phyloP scores from a whole-genome alignment of 2,329 filamentous ascomycete species.

The Pyrenophora graminea region DNA sequence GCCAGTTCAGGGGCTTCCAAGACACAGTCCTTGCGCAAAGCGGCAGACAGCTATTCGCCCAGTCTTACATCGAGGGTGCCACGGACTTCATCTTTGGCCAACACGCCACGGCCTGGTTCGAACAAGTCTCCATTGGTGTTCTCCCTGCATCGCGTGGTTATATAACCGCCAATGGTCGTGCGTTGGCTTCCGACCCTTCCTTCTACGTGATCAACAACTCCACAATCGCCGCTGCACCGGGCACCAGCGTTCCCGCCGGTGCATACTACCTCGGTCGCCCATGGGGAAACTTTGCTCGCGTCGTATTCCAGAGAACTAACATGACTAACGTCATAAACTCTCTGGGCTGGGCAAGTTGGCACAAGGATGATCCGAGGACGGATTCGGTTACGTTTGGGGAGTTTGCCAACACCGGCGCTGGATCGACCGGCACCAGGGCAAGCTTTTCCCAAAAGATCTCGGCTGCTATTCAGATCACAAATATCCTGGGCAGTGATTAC shows the following conservation, averaged over 20 bases:
- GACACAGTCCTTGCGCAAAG: slow-evolving; percentile 54
- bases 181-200: slow-evolving; percentile 41
- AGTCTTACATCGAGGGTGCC: slow-evolving; percentile 61
- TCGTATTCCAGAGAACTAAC: slow-evolving; percentile 56
- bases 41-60: slow-evolving; percentile 61
- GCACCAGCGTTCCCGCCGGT: slow-evolving; percentile 45
- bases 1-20: slow-evolving; percentile 60
- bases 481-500: slow-evolving; percentile 50
- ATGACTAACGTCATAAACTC: slow-evolving; percentile 62
- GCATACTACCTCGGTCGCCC: slow-evolving; percentile 59
- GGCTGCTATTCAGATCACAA: slow-evolving; percentile 49
- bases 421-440: slow-evolving; percentile 59
- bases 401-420: slow-evolving; percentile 63
- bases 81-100: slow-evolving; percentile 66
- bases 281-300: slow-evolving; percentile 57
- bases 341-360: slow-evolving; percentile 64
- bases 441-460: slow-evolving; percentile 52
- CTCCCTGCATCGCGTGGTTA: slow-evolving; percentile 49
- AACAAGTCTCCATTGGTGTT: slow-evolving; percentile 55
- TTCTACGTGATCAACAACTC: slow-evolving; percentile 63
- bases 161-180: slow-evolving; percentile 44
- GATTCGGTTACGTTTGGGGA: slow-evolving; percentile 61
- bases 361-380: slow-evolving; percentile 53
- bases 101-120: slow-evolving; percentile 57
- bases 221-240: slow-evolving; percentile 50